Conservation (phyloP, 352 stramenopile genomes). For the Globisporangium middletonii region DNA sequence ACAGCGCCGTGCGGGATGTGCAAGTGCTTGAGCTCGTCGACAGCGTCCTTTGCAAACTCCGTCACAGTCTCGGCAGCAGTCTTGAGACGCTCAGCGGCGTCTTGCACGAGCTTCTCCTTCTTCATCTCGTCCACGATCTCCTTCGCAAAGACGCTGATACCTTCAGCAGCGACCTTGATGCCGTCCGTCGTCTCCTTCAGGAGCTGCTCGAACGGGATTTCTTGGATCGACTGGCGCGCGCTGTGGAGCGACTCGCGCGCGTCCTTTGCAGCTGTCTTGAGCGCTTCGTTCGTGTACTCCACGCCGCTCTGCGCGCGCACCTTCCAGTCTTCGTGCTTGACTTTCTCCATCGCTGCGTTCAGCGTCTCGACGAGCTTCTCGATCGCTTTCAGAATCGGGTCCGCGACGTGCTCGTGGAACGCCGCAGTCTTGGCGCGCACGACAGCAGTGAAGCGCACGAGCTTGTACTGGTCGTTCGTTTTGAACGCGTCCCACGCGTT, state of each 20-base stretch:
- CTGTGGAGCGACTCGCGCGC: slow-evolving; percentile 45
- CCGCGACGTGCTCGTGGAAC: slow-evolving; percentile 78
- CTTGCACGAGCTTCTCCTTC: slow-evolving; percentile 15
- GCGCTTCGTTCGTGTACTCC: slow-evolving; percentile 53
- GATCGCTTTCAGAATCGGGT: slow-evolving; percentile 74
- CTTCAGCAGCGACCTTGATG: slow-evolving; percentile 72
- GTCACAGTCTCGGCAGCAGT: slow-evolving; percentile 30
- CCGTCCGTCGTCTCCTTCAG: slow-evolving; percentile 73
- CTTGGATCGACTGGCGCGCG: slow-evolving; percentile 55
- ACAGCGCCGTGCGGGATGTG: slow-evolving; percentile 12
- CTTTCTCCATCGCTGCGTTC: slow-evolving; percentile 73
- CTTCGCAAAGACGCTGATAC: slow-evolving; percentile 70
- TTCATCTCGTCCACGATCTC: slow-evolving; percentile 71
- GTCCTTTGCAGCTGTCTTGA: slow-evolving; percentile 51
- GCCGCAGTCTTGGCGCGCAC: slow-evolving; percentile 38
- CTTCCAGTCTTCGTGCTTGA: slow-evolving; percentile 76
- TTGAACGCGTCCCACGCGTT: slow-evolving; percentile 58
- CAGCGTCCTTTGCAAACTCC: slow-evolving; percentile 47
- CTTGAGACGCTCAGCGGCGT: slow-evolving; percentile 9
- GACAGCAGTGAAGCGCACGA: slow-evolving; percentile 66
- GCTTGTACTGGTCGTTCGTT: slow-evolving; percentile 28
- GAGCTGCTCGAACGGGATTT: slow-evolving; percentile 81
- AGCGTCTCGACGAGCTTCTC: slow-evolving; percentile 79
- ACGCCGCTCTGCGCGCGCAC: slow-evolving; percentile 46
- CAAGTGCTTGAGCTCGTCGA: slow-evolving; percentile 66